Base-by-base conservation (phyloP, 2,329 filamentous ascomycete genomes). In the Diaporthe caulivora region DNA sequence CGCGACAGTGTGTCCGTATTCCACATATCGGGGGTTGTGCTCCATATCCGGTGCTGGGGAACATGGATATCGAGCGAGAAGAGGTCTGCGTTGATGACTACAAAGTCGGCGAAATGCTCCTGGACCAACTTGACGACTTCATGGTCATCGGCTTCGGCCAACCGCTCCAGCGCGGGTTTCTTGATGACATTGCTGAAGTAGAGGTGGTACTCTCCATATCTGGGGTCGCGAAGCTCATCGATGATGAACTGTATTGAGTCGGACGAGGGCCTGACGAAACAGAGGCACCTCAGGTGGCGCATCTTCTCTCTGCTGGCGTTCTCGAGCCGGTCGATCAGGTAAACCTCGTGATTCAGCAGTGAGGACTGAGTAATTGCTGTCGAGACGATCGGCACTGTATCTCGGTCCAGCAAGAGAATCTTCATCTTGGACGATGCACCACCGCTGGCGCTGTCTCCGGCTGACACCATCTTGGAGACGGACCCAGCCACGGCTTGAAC, bases 171-270 rank as follows among this genome's bases (percentile, higher is more conserved):
- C 0, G 96, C 94, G 2, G 97, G 98, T 84, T 99, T 99, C 83
- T 97, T 97, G 80, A 97, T 92, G 74, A 99, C 93, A 82, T 99
- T 99, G 87, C 95, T 98, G 83, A 99, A 98, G 83, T 97, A 98
- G 72, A 99, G 90, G 80, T 97, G 92, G 84, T 99, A 99, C 85
- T 99, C 97, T 77, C 97, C 96, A 79, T 99, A 99, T 81, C 95
- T 98, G 6, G 97, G 97, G 65, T 98, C 96, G 75, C 97, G 91
- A 72, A 99, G 89, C 85, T 99, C 97, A 80, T 99, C 97, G 78
- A 99, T 96, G 70, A 99, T 89, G 76, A 94, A 91, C 81, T 99
- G 95, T 80, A 98, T 95, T 7, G 96, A 97, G 78, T 97, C 95
- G 17, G 96, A 90, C 0, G 96, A 98, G 10, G 97, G 97, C 53